phyloP scores from a whole-genome alignment of 371 early-diverging fungal species.

The Batkoa obscura region DNA sequence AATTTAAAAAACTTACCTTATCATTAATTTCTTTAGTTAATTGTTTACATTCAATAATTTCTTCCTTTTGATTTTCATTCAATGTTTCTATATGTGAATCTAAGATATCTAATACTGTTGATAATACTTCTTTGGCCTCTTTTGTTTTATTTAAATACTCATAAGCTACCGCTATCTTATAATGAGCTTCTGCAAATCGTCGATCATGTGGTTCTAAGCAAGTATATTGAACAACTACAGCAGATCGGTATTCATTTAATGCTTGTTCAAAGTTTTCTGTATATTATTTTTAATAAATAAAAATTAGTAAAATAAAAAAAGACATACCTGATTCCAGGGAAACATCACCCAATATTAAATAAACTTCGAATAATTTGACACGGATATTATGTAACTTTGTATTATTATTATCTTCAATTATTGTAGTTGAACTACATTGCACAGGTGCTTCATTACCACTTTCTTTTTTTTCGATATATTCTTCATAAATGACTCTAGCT shows the following conservation, averaged over 20 bases:
- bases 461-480: slow-evolving; percentile 12
- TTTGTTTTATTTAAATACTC: too few relatives aligned
- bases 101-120: too few relatives aligned
- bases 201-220: slow-evolving; percentile 37
- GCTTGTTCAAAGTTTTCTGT: slow-evolving; percentile 69
- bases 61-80: too few relatives aligned
- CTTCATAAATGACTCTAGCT: slow-evolving; percentile 57
- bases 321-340: slow-evolving; percentile 54
- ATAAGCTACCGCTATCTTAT: slow-evolving; percentile 46
- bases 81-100: too few relatives aligned
- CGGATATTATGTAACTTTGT: slow-evolving; percentile 34
- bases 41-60: too few relatives aligned
- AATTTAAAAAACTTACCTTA: too few relatives aligned
- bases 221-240: slow-evolving; percentile 39
- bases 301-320: background rate
- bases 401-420: too few relatives aligned
- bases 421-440: too few relatives aligned
- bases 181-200: slow-evolving; percentile 62
- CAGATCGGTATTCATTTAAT: slow-evolving; percentile 41
- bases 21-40: too few relatives aligned
- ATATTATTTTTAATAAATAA: background rate
- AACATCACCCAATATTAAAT: slow-evolving; percentile 54
- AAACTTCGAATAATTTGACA: slow-evolving; percentile 44
- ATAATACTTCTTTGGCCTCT: too few relatives aligned
- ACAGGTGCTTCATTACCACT: background rate